These are phyloP conservation scores for Ophiostoma himal-ulmi DNA, from an alignment of 2,329 filamentous ascomycete genomes.

Conservation along the genomic window DNA sequence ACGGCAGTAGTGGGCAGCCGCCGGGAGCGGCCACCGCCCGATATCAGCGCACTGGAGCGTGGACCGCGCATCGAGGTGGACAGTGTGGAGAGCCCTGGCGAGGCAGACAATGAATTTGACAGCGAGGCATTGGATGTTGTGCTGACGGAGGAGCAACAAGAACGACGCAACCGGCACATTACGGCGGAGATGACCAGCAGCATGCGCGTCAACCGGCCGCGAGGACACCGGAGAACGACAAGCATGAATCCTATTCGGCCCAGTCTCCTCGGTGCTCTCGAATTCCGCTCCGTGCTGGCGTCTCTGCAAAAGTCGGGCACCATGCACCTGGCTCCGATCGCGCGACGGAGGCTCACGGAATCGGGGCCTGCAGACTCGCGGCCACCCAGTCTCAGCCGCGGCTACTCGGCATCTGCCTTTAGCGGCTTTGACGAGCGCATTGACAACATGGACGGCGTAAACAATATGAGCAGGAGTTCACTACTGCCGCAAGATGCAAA, in stretches of 20 bases:
- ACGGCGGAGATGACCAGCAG: constrained; percentile 83
- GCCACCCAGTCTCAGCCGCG: constrained; percentile 6
- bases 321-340: constrained; percentile 63
- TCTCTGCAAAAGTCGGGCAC: constrained; percentile 78
- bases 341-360: constrained; percentile 47
- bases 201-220: constrained; percentile 77
- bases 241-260: constrained; percentile 81
- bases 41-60: constrained; percentile 42
- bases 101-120: neutral
- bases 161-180: constrained; percentile 52
- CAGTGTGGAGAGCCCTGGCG: constrained; percentile 30
- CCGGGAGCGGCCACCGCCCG: constrained; percentile 29
- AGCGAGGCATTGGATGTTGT: constrained; percentile 27
- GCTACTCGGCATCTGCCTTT: constrained; percentile 31
- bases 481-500: constrained; percentile 20
- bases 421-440: constrained; percentile 24
- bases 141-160: constrained; percentile 40
- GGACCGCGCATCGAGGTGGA: constrained; percentile 46
- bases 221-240: constrained; percentile 60
- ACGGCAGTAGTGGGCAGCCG: constrained; percentile 33
- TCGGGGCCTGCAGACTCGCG: neutral
- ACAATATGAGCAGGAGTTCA: constrained; percentile 25
- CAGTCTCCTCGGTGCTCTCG: constrained; percentile 85
- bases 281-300: constrained; percentile 87
- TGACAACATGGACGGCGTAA: neutral